Percentiles rank a stretch among this genome's conserved stretches.
These are phyloP conservation scores for Ophiostoma himal-ulmi DNA, from an alignment of 2,329 filamentous ascomycete species.

Conservation along the genomic window DNA sequence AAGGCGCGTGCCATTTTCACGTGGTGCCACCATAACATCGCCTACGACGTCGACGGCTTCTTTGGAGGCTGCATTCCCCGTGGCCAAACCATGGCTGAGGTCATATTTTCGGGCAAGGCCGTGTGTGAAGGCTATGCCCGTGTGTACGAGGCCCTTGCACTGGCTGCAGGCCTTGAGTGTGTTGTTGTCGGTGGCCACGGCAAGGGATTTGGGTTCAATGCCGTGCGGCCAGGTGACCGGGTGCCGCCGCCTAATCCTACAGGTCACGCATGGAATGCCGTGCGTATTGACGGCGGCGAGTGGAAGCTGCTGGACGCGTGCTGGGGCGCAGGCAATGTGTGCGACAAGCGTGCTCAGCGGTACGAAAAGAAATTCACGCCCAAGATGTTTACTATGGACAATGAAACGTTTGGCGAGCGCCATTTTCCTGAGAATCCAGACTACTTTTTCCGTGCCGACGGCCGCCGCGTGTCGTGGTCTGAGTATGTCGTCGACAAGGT, in stretches of 20 bases:
- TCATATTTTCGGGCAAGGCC: conserved; percentile 69
- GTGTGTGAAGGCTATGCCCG: conserved; percentile 91
- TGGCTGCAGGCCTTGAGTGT: conserved; percentile 71
- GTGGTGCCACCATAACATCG: conserved; percentile 91
- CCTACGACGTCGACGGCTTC: conserved; percentile 75
- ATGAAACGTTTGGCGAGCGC: conserved; percentile 72
- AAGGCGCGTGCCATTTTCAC: conserved; percentile 89
- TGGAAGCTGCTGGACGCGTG: conserved; percentile 93
- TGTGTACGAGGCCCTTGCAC: conserved; percentile 71
- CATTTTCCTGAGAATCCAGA: conserved; percentile 69
- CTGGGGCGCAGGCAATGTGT: conserved; percentile 79
- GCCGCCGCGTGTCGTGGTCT: conserved; percentile 65
- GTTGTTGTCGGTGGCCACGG: conserved; percentile 71
- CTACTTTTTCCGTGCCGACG: conserved; percentile 71
- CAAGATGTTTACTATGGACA: conserved; percentile 53
- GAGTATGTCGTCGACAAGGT: conserved; percentile 67
- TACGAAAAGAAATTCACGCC: conserved; percentile 68
- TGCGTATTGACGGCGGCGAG: conserved; percentile 74
- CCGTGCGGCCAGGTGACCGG: conserved; percentile 57
- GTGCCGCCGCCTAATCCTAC: conserved; percentile 57
- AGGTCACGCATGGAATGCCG: conserved; percentile 89
- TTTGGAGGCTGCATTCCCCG: conserved; percentile 63
- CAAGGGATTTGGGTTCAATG: conserved; percentile 72
- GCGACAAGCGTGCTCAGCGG: conserved; percentile 42
- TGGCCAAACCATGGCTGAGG: conserved; percentile 60